phyloP scores from a whole-genome alignment of 2,329 filamentous ascomycete genomes.

The Metarhizium humberi region DNA sequence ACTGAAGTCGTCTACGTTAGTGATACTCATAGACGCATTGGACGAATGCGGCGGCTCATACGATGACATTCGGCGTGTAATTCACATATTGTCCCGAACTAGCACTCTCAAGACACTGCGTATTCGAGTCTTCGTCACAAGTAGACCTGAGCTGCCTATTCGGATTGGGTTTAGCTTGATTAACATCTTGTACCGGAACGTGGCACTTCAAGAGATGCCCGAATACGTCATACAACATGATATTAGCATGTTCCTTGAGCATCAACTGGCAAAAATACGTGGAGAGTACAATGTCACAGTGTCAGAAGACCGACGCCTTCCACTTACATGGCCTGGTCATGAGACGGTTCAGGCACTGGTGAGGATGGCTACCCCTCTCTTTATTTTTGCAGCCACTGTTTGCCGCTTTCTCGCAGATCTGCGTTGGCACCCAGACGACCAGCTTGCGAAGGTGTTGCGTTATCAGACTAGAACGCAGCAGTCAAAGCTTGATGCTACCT shows the following conservation, averaged over 20 bases:
- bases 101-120: neutral
- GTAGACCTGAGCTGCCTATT: constrained; percentile 28
- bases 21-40: constrained; percentile 26
- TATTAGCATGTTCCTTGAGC: constrained; percentile 13
- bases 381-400: no score
- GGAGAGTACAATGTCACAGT: neutral
- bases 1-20: neutral
- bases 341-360: neutral
- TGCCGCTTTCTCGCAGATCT: no score
- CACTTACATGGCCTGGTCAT: neutral
- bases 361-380: no score
- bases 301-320: neutral
- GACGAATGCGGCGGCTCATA: constrained; percentile 18
- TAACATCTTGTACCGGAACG: neutral
- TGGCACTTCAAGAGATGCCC: neutral
- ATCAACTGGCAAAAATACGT: neutral
- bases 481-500: no score
- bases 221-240: constrained; percentile 23
- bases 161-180: constrained; percentile 19
- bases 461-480: no score
- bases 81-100: constrained; percentile 10
- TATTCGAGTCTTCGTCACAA: constrained; percentile 30
- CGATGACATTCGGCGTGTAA: constrained; percentile 19
- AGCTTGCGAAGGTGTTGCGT: no score
- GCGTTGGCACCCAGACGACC: no score